A percentile compares a stretch with the other conserved stretches of the same genome.
Evolutionary conservation across 352 stramenopile species (phyloP).

Genomic region (Globisporangium alternatum): DNA sequence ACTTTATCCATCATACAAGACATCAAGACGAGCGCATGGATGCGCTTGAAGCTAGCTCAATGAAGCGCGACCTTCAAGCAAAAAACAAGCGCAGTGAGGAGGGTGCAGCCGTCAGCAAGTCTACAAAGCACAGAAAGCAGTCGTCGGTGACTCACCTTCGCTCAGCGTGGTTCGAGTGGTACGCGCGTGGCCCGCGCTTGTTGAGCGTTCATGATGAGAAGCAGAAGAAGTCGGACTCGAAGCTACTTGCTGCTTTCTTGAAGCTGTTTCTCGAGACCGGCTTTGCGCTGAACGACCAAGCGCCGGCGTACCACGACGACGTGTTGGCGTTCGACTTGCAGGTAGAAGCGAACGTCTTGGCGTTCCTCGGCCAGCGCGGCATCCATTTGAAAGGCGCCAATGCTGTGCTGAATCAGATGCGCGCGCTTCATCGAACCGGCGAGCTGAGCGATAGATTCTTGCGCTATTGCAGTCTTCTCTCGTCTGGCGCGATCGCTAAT

Average conservation of each 20-base stretch:
- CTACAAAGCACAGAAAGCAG: background rate
- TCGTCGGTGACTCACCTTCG: background rate
- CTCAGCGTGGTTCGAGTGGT: background rate
- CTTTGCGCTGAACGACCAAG: background rate
- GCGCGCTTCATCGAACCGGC: background rate
- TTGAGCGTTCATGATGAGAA: background rate
- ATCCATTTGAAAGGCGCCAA: background rate
- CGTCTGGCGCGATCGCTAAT: background rate
- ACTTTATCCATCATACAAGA: background rate
- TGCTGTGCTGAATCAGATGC: background rate
- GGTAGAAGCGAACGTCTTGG: background rate
- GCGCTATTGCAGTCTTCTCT: background rate
- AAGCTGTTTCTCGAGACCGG: background rate
- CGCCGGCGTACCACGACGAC: background rate
- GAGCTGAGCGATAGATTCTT: background rate
- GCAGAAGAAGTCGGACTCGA: background rate
- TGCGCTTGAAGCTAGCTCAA: background rate
- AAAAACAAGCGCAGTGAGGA: background rate
- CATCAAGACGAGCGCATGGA: background rate
- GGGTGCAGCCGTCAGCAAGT: background rate
- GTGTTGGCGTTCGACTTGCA: background rate
- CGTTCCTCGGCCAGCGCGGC: background rate
- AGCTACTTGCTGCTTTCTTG: background rate
- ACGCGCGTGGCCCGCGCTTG: background rate
- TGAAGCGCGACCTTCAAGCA: background rate